A percentile compares a stretch with the other conserved stretches of the same genome.
Evolutionary conservation across 257 asterid genomes (phyloP).

Genomic region (Lycium barbarum): DNA sequence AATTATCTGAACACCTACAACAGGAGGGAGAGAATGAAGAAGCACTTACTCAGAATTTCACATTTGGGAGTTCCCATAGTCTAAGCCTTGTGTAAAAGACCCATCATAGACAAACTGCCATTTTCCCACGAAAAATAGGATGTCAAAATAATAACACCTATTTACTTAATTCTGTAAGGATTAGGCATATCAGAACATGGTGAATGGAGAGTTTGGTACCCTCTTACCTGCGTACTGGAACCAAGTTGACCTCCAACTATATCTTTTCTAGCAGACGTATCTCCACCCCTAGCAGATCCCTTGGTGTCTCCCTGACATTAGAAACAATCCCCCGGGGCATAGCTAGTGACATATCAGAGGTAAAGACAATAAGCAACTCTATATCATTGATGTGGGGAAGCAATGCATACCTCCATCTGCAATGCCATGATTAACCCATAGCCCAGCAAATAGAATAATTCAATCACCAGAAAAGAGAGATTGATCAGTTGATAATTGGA

Average conservation of each 20-base stretch:
- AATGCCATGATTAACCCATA: constrained; percentile 35
- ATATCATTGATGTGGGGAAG: constrained; percentile 24
- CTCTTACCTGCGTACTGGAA: constrained; percentile 52
- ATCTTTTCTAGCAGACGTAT: constrained; percentile 50
- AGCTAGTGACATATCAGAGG: constrained; percentile 15
- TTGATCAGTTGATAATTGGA: constrained; percentile 18
- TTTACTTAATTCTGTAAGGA: constrained; percentile 7
- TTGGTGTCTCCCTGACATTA: constrained; percentile 63
- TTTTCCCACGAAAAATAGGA: constrained; percentile 20
- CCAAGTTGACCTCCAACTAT: constrained; percentile 50
- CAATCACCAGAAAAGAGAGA: constrained; percentile 34
- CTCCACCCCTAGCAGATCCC: constrained; percentile 60
- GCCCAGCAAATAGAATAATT: constrained; percentile 25
- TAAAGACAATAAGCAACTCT: neutral
- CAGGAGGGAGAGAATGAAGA: constrained; percentile 11
- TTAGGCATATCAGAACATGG: neutral
- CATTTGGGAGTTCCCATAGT: constrained; percentile 60
- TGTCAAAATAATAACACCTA: constrained; percentile 25
- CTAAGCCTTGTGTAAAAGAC: constrained; percentile 54
- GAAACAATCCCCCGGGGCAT: constrained; percentile 33
- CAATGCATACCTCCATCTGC: constrained; percentile 66
- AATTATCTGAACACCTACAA: neutral
- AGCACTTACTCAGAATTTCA: constrained; percentile 54
- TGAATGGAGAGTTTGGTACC: neutral
- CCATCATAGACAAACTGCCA: constrained; percentile 68